phyloP scores from a whole-genome alignment of 768 basidiomycete species.

The Pleurotus sapidus region DNA sequence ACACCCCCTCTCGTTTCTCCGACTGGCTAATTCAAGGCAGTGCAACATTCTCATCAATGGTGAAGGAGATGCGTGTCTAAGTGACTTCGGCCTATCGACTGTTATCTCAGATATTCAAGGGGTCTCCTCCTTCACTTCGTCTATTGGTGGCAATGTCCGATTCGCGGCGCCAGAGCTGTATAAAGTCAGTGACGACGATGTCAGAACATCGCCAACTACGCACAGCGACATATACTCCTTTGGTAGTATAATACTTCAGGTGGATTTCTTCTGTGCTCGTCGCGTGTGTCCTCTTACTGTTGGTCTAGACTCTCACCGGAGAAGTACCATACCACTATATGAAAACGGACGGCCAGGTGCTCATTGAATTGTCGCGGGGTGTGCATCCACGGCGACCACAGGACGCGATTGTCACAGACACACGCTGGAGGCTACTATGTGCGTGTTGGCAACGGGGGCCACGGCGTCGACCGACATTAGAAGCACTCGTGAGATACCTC shows the following conservation, averaged over 20 bases:
- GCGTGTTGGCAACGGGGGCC: constrained; percentile 1
- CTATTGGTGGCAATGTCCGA: constrained; percentile 25
- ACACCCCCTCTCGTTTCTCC: not conserved
- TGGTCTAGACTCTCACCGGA: constrained; percentile 5
- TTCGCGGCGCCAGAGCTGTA: constrained; percentile 34
- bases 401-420: not conserved
- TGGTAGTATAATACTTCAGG: constrained; percentile 26
- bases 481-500: not conserved
- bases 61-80: constrained; percentile 25
- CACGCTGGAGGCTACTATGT: constrained; percentile 5
- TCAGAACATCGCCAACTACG: constrained; percentile 8
- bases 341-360: constrained; percentile 3
- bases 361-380: constrained; percentile 4
- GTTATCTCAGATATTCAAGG: constrained; percentile 18
- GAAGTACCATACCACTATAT: constrained; percentile 10
- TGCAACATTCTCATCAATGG: constrained; percentile 33
- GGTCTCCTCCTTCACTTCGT: constrained; percentile 21
- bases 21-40: constrained; percentile 14
- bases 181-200: constrained; percentile 11
- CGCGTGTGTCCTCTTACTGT: not conserved
- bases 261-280: not conserved
- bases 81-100: constrained; percentile 33
- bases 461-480: not conserved
- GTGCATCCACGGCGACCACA: constrained; percentile 1
- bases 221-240: constrained; percentile 34